Evolutionary conservation across 2,329 filamentous ascomycete species (phyloP), one percentile per base, ranked within the genome.

Genomic region (Nigrograna mackinnonii): DNA sequence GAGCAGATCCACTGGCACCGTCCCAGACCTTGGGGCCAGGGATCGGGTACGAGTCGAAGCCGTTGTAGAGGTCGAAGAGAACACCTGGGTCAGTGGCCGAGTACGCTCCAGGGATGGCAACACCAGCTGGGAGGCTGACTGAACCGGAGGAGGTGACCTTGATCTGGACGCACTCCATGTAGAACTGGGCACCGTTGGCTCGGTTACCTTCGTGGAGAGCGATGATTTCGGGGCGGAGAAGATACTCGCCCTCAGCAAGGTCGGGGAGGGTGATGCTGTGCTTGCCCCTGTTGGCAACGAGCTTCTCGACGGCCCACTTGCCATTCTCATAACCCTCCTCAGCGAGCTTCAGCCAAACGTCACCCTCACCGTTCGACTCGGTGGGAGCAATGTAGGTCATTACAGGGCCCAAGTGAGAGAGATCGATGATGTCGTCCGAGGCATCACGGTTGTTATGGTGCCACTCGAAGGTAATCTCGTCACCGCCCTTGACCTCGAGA

Each of bases 361-460:
- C 67, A 20, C 76, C 75, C 9, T 71, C 69, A 26, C 77, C 76
- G 39, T 75, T 71, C 37, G 65, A 63, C 14, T 57, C 50, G 20
- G 67, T 64, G 13, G 68, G 65, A 4, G 78, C 75, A 54, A 81
- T 74, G 60, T 78, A 82, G 43, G 75, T 78, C 49, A 78, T 70
- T 54, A 80, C 62, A 26, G 78, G 78, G 6, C 79, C 79, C 62
- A 71, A 67, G 68, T 81, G 79, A 35, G 73, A 76, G 19, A 50
- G 39, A 50, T 68, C 78, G 38, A 81, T 76, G 67, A 80, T 78
- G 57, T 79, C 77, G 62, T 79, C 76, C 17, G 49, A 44, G 22
- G 53, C 44, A 45, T 55, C 54, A 33, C 75, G 71, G 54, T 28
- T 69, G 62, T 80, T 55, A 67, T 80, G 77, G 62, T 73, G 73